A percentile compares a stretch with the other conserved stretches of the same genome.
phyloP scores from a whole-genome alignment of 1,284 basidiomycete species.

The Trametes polyzona region DNA sequence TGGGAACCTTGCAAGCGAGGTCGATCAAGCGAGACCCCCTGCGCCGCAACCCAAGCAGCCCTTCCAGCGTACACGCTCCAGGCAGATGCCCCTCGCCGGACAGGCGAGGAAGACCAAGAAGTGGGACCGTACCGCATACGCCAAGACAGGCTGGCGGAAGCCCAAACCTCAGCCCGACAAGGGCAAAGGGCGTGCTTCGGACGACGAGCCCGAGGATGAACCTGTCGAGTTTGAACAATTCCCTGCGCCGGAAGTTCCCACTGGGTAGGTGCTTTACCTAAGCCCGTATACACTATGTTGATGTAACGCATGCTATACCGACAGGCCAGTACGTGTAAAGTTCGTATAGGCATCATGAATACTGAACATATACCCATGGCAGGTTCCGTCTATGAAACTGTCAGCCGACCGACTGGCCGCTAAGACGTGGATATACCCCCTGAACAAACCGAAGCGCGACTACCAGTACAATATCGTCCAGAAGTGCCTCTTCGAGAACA shows the following conservation, averaged over 20 bases:
- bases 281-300: neutral
- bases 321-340: slow-evolving; percentile 42
- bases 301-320: neutral
- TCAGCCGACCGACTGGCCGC: slow-evolving; percentile 77
- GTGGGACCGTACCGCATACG: slow-evolving; percentile 87
- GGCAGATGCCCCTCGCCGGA: slow-evolving; percentile 50
- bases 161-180: slow-evolving; percentile 41
- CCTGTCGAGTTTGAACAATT: slow-evolving; percentile 80
- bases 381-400: slow-evolving; percentile 81
- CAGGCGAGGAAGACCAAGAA: slow-evolving; percentile 69
- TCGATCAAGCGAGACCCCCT: slow-evolving; percentile 37
- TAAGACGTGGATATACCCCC: slow-evolving; percentile 91
- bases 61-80: slow-evolving; percentile 49
- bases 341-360: neutral
- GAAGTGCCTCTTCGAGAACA: slow-evolving; percentile 90
- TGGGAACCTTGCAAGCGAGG: slow-evolving; percentile 51
- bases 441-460: slow-evolving; percentile 86
- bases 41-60: slow-evolving; percentile 32
- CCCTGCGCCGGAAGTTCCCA: slow-evolving; percentile 71
- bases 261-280: slow-evolving; percentile 53
- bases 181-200: slow-evolving; percentile 48
- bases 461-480: slow-evolving; percentile 97
- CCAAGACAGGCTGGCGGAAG: slow-evolving; percentile 72
- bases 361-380: neutral
- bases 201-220: slow-evolving; percentile 52